These are phyloP conservation scores for Ceriops zippeliana DNA, from an alignment of 345 rosid genomes.

Conservation along the genomic window DNA sequence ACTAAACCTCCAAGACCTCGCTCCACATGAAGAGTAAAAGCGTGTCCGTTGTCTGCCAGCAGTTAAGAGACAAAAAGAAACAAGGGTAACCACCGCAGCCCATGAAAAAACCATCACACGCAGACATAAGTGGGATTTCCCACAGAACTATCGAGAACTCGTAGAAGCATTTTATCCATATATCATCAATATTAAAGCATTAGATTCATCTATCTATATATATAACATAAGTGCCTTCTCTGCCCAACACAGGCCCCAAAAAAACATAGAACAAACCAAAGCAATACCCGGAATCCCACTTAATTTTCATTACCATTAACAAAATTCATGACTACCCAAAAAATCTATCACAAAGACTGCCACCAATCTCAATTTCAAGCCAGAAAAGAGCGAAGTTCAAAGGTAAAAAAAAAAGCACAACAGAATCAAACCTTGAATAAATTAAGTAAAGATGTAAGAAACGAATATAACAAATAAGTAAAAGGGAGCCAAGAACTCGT, in stretches of 20 bases:
- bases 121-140: constrained; percentile 3
- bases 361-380: too few species aligned
- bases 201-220: background rate
- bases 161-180: background rate
- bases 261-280: too few species aligned
- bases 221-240: background rate
- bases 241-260: too few species aligned
- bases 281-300: too few species aligned
- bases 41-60: constrained; percentile 40
- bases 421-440: too few species aligned
- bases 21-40: constrained; percentile 35
- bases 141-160: background rate
- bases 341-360: too few species aligned
- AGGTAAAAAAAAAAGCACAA: too few species aligned
- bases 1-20: constrained; percentile 23
- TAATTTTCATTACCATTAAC: too few species aligned
- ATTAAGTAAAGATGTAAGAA: background rate
- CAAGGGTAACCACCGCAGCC: background rate
- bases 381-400: too few species aligned
- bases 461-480: background rate
- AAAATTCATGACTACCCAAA: too few species aligned
- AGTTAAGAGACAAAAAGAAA: constrained; percentile 7
- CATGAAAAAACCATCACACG: background rate
- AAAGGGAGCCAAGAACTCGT: background rate
- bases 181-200: background rate